Base-by-base conservation (phyloP, 2,329 filamentous ascomycete genomes). In the Tolypocladium pustulatum region DNA sequence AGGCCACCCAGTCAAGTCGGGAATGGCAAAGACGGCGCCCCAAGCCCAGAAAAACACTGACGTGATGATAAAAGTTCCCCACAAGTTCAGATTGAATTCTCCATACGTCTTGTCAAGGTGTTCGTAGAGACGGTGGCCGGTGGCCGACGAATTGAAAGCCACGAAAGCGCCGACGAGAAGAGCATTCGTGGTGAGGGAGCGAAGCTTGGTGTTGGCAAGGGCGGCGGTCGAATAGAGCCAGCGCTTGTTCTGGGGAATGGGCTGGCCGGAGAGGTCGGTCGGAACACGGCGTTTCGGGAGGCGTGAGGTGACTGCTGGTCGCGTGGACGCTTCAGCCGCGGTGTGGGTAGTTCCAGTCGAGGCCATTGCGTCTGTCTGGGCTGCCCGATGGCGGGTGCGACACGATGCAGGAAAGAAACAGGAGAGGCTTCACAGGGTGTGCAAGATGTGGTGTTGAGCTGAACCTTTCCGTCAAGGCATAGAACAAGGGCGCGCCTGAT, bases 21-120 rank as follows among this genome's bases (percentile, higher is more conserved):
- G 64, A 10, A 77, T 66, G 10, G 60, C 60, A 61, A 76, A 79
- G 53, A 71, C 54, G 30, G 63, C 65, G 15, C 69, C 72, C 4
- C 70, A 72, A n/a, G 71, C 37, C 75, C 74, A 77, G 65, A 75
- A 76, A 66, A 69, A 71, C 58, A 76, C 13, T 15, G 72, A n/a
- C 43, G 76, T 74, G 56, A 75, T 63, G 53, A 69, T 25, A 15
- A 72, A 63, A 4, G 71, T 71, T 32, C 74, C 75, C 57, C 65
- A 66, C 58, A 75, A 65, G 58, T 77, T 72, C 56, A 76, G 63
- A 37, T 59, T 58, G 40, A 64, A 59, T 3, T 66, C 64, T 9
- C 64, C 63, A 54, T 69, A 64, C n/a, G 17, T 38, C n/a, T 37
- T 27, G 41, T 63, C 61, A 22, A 66, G 57, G 46, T 57, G 30